Base-by-base conservation (phyloP, 371 early-diverging fungal genomes). In the Mortierella sp. region DNA sequence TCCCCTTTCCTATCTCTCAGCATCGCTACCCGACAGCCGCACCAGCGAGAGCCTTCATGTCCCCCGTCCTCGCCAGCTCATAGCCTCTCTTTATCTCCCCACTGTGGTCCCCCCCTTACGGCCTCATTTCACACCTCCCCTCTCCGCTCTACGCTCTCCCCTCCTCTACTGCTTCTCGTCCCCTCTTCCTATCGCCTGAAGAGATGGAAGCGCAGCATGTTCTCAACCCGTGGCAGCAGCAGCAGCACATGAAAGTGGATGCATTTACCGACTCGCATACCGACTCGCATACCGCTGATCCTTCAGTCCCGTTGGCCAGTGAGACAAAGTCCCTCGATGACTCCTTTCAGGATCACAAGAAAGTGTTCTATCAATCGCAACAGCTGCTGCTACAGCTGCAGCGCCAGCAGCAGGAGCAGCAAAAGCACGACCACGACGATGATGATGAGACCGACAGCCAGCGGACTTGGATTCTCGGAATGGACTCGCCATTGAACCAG, bases 181-280 rank as follows among this genome's bases (percentile, higher is more conserved):
- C 25, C 48, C 48, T 21, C 37, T 45, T 25, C 41, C 25, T 39
- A 25, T 41, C 49, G 24, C 37, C 21, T 16, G 27, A 10, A 27
- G 22, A 46, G 25, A 67, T 67, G 68, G 68, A 67, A 27, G 43
- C 68, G 39, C 68, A 67, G 27, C 68, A 67, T 60, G 68, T 67
- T 51, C 34, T 55, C 56, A 67, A 67, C 46, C 68, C 68, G 10
- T 67, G 68, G 67, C 60, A 44, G 57, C 68, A 58, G 25, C 66
- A 52, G 53, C 57, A 45, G 29, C 66, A 47, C 10, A 51, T 54
- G 29, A 37, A 66, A 19, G n/a, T n/a, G n/a, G n/a, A n/a, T n/a
- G n/a, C n/a, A n/a, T n/a, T n/a, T n/a, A n/a, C n/a, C n/a, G n/a
- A n/a, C n/a, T 27, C 40, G 22, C 44, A 50, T 19, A 50, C 49